Evolutionary conservation across 2,329 filamentous ascomycete species (phyloP).

Genomic region (Epichloe festucae): DNA sequence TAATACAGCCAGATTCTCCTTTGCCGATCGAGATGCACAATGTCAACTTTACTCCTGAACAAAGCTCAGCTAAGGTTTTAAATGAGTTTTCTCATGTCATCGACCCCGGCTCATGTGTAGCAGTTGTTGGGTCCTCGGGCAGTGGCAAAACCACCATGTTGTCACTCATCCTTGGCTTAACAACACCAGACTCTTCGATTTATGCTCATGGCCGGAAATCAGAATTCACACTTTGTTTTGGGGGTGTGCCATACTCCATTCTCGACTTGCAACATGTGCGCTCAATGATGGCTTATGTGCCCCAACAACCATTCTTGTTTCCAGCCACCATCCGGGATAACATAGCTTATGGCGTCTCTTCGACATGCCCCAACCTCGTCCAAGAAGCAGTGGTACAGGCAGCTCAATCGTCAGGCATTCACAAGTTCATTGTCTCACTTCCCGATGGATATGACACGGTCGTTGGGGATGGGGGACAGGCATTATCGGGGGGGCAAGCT

Average conservation of each 20-base stretch:
- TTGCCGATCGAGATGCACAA: slow-evolving; percentile 35
- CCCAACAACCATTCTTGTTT: slow-evolving; percentile 64
- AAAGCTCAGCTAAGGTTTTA: neutral
- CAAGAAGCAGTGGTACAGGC: slow-evolving; percentile 33
- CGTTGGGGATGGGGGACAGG: slow-evolving; percentile 67
- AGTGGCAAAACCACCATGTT: slow-evolving; percentile 85
- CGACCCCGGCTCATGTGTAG: slow-evolving; percentile 49
- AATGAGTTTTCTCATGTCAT: slow-evolving; percentile 41
- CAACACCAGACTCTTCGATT: slow-evolving; percentile 26
- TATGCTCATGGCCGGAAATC: neutral
- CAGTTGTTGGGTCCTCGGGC: slow-evolving; percentile 73
- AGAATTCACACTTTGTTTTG: slow-evolving; percentile 39
- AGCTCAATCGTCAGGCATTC: slow-evolving; percentile 50
- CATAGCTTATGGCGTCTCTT: slow-evolving; percentile 63
- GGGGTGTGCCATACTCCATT: slow-evolving; percentile 38
- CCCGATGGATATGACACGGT: slow-evolving; percentile 47
- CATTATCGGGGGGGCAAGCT: slow-evolving; percentile 68
- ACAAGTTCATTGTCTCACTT: slow-evolving; percentile 64
- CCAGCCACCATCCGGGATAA: slow-evolving; percentile 66
- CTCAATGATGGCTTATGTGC: slow-evolving; percentile 51
- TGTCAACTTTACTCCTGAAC: slow-evolving; percentile 42
- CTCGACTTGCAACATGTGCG: slow-evolving; percentile 50
- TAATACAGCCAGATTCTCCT: slow-evolving; percentile 12
- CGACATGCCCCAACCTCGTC: slow-evolving; percentile 36
- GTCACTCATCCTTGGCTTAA: slow-evolving; percentile 61